Base-by-base conservation (phyloP, 2,329 filamentous ascomycete genomes). In the Penicillium sp. region DNA sequence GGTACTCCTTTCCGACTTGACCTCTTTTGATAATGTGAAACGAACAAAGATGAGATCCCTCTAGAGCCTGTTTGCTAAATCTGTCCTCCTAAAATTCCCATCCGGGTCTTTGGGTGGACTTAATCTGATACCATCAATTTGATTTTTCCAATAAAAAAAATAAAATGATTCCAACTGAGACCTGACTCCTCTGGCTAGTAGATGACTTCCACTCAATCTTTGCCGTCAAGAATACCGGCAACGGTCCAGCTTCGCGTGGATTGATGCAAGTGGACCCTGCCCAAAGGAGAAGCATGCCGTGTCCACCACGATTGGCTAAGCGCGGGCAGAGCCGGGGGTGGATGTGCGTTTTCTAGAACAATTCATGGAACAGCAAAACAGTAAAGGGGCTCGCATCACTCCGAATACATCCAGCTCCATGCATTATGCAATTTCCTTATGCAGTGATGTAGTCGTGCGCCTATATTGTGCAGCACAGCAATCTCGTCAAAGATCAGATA, bases 101-200 rank as follows among this genome's bases (percentile, higher is more conserved):
- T 18, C 18, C 18, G 18, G 18, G 18, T 18, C 18, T 18, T 18
- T 18, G 18, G 18, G 18, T 18, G 3, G 18, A 18, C 18, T 18
- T 18, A 18, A 18, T 18, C 18, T 18, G 18, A 18, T 18, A 18
- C 18, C 18, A 18, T 18, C 18, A 18, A 18, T 18, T 18, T 18
- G 18, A 18, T 18, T 18, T 18, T 18, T 18, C 18, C 18, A 18
- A 18, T 18, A 18, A 18, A 18, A 18, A 18, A 1, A 18, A 18
- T 18, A 18, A 18, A 3, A 18, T 56, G 50, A 58, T 58, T 55
- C 55, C 53, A 58, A 44, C 56, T 57, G 48, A 50, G 43, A 56
- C 40, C 49, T 53, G 55, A 52, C 43, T 53, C 48, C 38, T 45
- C 42, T 43, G 29, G 38, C 27, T 18, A 18, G 18, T 18, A 18